A percentile compares a stretch with the other conserved stretches of the same genome.
phyloP scores from a whole-genome alignment of 2,329 filamentous ascomycete genomes.

The Ophiostoma ulmi region DNA sequence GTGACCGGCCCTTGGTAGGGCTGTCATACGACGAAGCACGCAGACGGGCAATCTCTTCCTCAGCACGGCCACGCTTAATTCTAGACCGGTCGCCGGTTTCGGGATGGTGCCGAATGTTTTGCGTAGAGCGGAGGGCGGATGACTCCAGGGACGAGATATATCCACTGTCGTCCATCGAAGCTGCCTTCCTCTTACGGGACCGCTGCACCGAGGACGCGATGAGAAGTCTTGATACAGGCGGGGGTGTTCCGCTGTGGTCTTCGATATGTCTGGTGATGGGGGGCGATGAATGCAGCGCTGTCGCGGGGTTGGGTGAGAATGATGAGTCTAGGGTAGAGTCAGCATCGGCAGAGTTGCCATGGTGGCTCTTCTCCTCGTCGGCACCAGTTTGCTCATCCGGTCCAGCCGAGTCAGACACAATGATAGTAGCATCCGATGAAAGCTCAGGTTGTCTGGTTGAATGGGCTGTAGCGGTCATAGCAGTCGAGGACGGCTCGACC shows the following conservation, averaged over 20 bases:
- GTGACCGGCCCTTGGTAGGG: constrained; percentile 64
- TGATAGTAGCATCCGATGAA: constrained; percentile 74
- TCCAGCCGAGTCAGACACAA: constrained; percentile 55
- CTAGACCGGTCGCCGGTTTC: constrained; percentile 68
- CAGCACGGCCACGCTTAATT: constrained; percentile 83
- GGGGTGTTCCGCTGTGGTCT: constrained; percentile 67
- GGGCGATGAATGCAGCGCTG: constrained; percentile 82
- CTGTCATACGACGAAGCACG: constrained; percentile 91
- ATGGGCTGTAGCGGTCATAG: constrained; percentile 3
- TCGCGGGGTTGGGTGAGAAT: constrained; percentile 65
- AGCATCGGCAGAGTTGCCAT: constrained; percentile 26
- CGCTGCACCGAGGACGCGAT: constrained; percentile 50
- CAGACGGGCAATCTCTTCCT: constrained; percentile 91
- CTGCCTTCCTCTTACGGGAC: constrained; percentile 70
- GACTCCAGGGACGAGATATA: constrained; percentile 97
- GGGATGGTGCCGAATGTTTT: constrained; percentile 59
- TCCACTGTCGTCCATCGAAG: constrained; percentile 82
- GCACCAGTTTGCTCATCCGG: constrained; percentile 17
- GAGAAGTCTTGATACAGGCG: constrained; percentile 57
- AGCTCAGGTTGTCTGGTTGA: constrained; percentile 45
- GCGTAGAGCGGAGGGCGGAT: constrained; percentile 70
- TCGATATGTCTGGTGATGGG: constrained; percentile 61
- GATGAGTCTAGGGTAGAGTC: constrained; percentile 42
- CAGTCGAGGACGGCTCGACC: constrained; percentile 17
- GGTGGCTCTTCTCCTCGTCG: constrained; percentile 17